Evolutionary conservation across 805 yeast species (phyloP), one percentile per base, ranked within the genome.

Genomic region (Sungouiozyma ichnusensis): DNA sequence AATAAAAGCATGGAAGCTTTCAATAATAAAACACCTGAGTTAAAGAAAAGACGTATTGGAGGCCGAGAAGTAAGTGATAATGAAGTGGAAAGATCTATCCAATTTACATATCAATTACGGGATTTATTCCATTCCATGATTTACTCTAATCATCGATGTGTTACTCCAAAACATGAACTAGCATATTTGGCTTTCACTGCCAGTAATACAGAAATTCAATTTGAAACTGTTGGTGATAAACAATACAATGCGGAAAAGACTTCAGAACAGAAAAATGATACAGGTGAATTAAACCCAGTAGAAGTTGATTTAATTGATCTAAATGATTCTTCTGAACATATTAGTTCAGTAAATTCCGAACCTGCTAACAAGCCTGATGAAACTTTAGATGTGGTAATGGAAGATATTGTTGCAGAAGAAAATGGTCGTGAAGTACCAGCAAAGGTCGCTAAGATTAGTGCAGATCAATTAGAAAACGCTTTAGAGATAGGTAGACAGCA

Each of bases 401-500:
- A 13, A 5, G 37, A 37, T 11, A 27, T 4, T 37, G 41, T 27
- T 15, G 53, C 38, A 13, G 41, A 39, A 8, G 46, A 43, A 14
- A 48, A 44, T 16, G 51, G 40, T 4, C 37, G 47, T 6, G 40
- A 44, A 4, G 29, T 54, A 6, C 50, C 61, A 1, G 55, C 58
- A 4, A 47, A 56, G 17, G 56, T 58, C 7, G 67, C 65, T 0
- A 59, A 58, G 33, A 60, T 65, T 15, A 62, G 63, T 38, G 64
- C 76, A 3, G 84, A 79, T 47, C 86, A 81, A 53, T 72, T 82
- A 62, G 87, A 77, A 44, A 74, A 79, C 52, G 79, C 92, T 0
- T 68, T 81, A 41, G 88, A 85, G 55, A 69, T 80, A 54, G 95
- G 96, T 2, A 71, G 94, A 49, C 98, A 92, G 58, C 98, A 92